A percentile compares a stretch with the other conserved stretches of the same genome.
phyloP scores from a whole-genome alignment of 768 basidiomycete species.

The Xerocomus potaroensis region DNA sequence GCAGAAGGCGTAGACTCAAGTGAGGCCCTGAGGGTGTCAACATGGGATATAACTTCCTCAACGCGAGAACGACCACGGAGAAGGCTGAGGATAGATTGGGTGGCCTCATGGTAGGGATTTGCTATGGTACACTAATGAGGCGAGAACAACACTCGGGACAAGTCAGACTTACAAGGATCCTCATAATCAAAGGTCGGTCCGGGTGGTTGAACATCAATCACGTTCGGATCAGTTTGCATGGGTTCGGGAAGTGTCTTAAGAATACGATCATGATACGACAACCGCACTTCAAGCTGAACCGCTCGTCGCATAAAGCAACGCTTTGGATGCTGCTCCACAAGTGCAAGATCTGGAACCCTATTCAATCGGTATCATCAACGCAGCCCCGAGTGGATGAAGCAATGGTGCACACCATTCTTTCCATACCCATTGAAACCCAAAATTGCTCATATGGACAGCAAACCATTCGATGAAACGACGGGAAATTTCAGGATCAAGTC shows the following conservation, averaged over 20 bases:
- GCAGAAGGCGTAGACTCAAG: constrained; percentile 56
- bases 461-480: constrained; percentile 94
- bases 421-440: constrained; percentile 98
- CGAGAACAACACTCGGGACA: not conserved
- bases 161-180: constrained; percentile 53
- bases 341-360: constrained; percentile 82
- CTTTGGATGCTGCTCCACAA: constrained; percentile 77
- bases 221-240: constrained; percentile 64
- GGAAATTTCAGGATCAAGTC: constrained; percentile 80
- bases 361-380: constrained; percentile 1
- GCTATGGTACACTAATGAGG: constrained; percentile 38
- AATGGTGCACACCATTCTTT: constrained; percentile 78
- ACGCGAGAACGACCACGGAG: constrained; percentile 78
- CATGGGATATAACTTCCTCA: constrained; percentile 72
- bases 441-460: constrained; percentile 94
- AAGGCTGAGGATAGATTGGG: constrained; percentile 71
- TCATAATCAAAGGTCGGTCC: constrained; percentile 83
- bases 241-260: constrained; percentile 79
- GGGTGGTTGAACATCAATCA: constrained; percentile 68
- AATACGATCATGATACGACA: constrained; percentile 93
- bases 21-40: constrained; percentile 64
- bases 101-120: constrained; percentile 74
- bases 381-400: not conserved
- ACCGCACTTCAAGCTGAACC: constrained; percentile 82
- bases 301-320: constrained; percentile 84